Evolutionary conservation across 768 basidiomycete genomes (phyloP).

Genomic region (Cystoderma amianthinum): DNA sequence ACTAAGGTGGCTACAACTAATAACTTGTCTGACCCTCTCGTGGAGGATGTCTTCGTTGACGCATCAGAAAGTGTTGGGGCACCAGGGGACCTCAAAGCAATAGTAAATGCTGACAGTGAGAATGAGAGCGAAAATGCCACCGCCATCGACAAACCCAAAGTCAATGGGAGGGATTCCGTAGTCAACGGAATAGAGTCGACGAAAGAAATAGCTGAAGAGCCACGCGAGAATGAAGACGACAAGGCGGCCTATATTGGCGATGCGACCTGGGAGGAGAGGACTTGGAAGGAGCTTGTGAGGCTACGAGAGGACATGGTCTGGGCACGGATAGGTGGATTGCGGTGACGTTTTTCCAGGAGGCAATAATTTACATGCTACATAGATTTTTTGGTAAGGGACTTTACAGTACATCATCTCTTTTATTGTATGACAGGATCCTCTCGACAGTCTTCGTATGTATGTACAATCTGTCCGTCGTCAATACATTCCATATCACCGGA

Average conservation of each 20-base stretch:
- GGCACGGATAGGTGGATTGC: conserved; percentile 62
- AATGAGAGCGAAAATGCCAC: too few relatives aligned
- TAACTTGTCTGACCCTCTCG: too few relatives aligned
- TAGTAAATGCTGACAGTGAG: not conserved
- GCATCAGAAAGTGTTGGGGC: not conserved
- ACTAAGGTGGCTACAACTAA: too few relatives aligned
- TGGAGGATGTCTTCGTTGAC: not conserved
- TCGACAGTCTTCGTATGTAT: too few relatives aligned
- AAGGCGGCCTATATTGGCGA: conserved; percentile 50
- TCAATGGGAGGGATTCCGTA: not conserved
- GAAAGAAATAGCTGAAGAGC: not conserved
- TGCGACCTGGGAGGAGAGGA: conserved; percentile 78
- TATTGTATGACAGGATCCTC: too few relatives aligned
- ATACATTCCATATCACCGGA: too few relatives aligned
- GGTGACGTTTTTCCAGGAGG: too few relatives aligned
- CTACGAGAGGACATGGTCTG: conserved; percentile 84
- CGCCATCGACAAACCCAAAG: too few relatives aligned
- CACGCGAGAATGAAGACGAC: conserved; percentile 2
- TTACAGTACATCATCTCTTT: too few relatives aligned
- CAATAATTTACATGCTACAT: too few relatives aligned
- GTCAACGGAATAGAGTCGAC: not conserved
- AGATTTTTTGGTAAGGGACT: too few relatives aligned
- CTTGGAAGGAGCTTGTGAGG: conserved; percentile 72
- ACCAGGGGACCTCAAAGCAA: not conserved
- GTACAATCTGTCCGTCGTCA: too few relatives aligned